A percentile compares a stretch with the other conserved stretches of the same genome.
Conservation (phyloP, 306 rosid species). For the Quercus parvula region DNA sequence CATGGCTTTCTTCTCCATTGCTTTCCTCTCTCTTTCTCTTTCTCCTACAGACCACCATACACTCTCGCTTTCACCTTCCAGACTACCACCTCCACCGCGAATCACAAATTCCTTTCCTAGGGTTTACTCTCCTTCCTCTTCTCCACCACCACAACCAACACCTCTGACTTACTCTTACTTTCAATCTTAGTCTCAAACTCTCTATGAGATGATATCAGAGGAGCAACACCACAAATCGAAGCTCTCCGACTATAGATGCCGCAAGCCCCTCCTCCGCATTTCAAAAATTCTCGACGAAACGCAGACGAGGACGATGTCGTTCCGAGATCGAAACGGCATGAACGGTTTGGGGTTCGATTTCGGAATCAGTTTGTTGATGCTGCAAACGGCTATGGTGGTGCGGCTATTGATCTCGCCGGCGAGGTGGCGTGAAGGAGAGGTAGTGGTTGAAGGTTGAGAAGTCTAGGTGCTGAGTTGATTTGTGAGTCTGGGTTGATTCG, state of each 20-base stretch:
- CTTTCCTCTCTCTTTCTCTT: too few species aligned
- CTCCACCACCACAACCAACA: constrained; percentile 21
- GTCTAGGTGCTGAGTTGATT: too few species aligned
- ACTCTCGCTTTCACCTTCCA: constrained; percentile 62
- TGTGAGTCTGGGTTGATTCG: too few species aligned
- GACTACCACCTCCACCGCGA: constrained; percentile 10
- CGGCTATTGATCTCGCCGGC: too few species aligned
- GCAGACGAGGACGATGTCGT: neutral
- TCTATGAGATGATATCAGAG: constrained; percentile 75
- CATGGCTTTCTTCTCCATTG: too few species aligned
- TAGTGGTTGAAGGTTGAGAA: too few species aligned
- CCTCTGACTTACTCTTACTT: too few species aligned
- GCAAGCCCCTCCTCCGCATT: constrained; percentile 45
- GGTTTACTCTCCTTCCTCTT: constrained; percentile 38
- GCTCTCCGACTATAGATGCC: constrained; percentile 42
- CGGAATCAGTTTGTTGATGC: neutral
- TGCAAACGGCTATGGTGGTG: too few species aligned
- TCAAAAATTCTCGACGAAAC: constrained; percentile 48
- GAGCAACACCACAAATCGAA: constrained; percentile 44
- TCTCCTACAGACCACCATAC: constrained; percentile 35
- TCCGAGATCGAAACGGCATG: too few species aligned
- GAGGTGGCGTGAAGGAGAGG: too few species aligned
- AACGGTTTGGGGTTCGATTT: constrained; percentile 34
- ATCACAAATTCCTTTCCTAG: constrained; percentile 23
- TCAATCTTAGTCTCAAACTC: constrained; percentile 44